Evolutionary conservation across 805 yeast species (phyloP).

Genomic region (Helenozyma rhizophorensis): DNA sequence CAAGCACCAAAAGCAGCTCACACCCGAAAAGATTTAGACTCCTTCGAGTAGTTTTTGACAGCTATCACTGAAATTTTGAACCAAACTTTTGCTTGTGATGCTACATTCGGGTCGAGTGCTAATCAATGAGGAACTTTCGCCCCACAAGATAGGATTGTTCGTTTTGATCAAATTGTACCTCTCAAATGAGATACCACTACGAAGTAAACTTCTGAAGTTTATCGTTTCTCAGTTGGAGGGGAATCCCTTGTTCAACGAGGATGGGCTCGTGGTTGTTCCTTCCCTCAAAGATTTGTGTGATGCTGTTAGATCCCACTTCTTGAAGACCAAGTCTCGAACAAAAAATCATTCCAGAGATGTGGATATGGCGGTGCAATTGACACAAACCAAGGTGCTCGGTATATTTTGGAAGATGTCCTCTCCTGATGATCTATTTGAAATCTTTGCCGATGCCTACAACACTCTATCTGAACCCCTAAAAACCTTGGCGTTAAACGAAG

Average conservation of each 20-base stretch:
- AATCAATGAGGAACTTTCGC: slow-evolving; percentile 40
- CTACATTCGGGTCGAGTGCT: too few relatives aligned
- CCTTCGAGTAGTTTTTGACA: too few relatives aligned
- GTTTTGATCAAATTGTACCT: slow-evolving; percentile 46
- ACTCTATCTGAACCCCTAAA: slow-evolving; percentile 10
- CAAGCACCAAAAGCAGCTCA: too few relatives aligned
- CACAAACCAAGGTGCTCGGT: slow-evolving; percentile 4
- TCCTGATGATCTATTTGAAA: slow-evolving; percentile 44
- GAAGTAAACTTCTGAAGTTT: slow-evolving; percentile 6
- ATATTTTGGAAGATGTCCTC: slow-evolving; percentile 44
- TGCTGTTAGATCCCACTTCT: too few relatives aligned
- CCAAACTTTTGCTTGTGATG: too few relatives aligned
- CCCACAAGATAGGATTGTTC: slow-evolving; percentile 50
- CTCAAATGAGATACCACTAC: slow-evolving; percentile 28
- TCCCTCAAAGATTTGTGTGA: neutral
- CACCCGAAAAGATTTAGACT: too few relatives aligned
- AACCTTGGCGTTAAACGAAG: slow-evolving; percentile 4
- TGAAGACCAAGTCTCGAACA: too few relatives aligned
- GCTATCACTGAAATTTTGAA: too few relatives aligned
- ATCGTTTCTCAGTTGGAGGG: slow-evolving; percentile 9
- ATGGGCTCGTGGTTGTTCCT: slow-evolving; percentile 4
- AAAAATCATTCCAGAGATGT: neutral
- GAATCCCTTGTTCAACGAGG: slow-evolving; percentile 4
- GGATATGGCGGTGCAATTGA: too few relatives aligned
- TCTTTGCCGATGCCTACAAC: slow-evolving; percentile 14